Evolutionary conservation across 2,329 filamentous ascomycete species (phyloP).

Genomic region (Cryphonectria radicalis): DNA sequence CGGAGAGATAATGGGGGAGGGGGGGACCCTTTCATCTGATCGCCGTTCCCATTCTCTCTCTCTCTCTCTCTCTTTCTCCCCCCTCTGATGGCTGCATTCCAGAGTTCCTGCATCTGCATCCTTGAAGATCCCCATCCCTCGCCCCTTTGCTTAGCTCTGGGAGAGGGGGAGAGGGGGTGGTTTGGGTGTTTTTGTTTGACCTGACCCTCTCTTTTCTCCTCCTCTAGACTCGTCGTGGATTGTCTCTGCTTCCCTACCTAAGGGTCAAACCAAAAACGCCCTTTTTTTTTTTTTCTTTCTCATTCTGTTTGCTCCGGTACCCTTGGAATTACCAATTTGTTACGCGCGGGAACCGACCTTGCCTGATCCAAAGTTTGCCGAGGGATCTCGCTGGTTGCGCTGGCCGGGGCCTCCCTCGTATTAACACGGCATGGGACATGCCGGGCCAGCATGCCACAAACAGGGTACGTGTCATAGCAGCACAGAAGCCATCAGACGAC

Average conservation of each 20-base stretch:
- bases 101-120: conserved; percentile 5
- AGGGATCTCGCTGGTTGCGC: background rate
- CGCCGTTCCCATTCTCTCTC: background rate
- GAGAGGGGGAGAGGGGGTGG: too few species aligned
- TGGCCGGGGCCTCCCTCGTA: conserved; percentile 7
- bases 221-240: background rate
- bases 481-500: background rate
- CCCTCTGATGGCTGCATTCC: background rate
- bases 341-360: background rate
- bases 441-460: background rate
- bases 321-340: background rate
- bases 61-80: background rate
- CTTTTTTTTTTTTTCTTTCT: background rate
- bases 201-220: background rate
- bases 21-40: conserved; percentile 3
- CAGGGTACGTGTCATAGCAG: background rate
- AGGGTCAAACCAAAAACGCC: background rate
- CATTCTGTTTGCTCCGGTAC: background rate
- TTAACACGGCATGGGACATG: background rate
- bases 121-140: background rate
- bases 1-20: background rate
- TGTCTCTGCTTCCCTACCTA: background rate
- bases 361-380: background rate
- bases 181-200: too few species aligned
- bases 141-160: background rate